Evolutionary conservation across 176 grass and related monocot species (phyloP), one percentile per base, ranked within the genome.

Genomic region (Puya raimondii): DNA sequence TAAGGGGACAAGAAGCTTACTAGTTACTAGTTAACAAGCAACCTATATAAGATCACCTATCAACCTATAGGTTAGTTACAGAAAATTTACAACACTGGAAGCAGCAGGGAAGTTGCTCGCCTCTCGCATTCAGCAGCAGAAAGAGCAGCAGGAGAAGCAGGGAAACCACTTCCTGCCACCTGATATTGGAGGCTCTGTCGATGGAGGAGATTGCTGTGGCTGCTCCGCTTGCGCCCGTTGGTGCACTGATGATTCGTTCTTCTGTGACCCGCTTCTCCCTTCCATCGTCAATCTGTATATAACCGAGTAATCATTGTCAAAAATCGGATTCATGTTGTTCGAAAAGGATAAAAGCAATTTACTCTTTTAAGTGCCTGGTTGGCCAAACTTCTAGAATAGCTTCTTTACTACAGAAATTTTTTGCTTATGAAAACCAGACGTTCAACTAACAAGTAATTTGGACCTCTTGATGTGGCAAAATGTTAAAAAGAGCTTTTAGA

Each of bases 211-310:
- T 15, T 33, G 29, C 11, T 69, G n/a, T 2, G 42, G 65, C 53
- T 16, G 64, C 25, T 67, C 64, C 15, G 51, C 50, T 50, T 66
- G 16, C 9, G 14, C 9, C 12, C 8, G 13, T 10, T 49, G 75
- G 69, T 20, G 66, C 42, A 27, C 51, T 21, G 15, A 69, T 21
- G 15, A 69, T 59, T 18, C 64, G 14, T 11, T 66, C 21, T 50
- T 69, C 8, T 48, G 4, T 2, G 75, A 77, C 13, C 4, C 16
- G 50, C 57, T 69, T 63, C 53, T 77, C 25, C 17, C 66, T 17
- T 69, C 75, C 0, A 21, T 14, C 12, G 33, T 63, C 75, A 77
- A 77, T 77, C 75, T 77, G 75, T 7, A 69, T 29, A 61, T 48
- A 15, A 61, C 7, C 42, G 50, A n/a, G 53, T 26, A 7, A 58